These are phyloP conservation scores for Cystobasidium onofrii DNA, from an alignment of 768 basidiomycete species.

Conservation along the genomic window DNA sequence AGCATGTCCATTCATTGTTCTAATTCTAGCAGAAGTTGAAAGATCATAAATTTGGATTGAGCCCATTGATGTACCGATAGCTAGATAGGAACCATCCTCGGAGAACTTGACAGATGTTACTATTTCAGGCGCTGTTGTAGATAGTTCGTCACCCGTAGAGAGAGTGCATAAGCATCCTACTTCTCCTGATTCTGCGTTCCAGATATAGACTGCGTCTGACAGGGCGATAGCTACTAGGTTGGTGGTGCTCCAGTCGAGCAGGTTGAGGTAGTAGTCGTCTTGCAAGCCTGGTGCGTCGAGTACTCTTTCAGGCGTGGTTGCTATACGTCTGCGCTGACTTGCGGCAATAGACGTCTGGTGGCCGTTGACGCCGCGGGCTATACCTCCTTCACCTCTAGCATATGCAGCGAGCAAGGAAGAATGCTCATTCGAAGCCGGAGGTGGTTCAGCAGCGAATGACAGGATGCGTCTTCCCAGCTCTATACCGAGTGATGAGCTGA, in stretches of 20 bases:
- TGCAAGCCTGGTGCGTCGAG: slow-evolving; percentile 76
- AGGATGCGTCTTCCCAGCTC: slow-evolving; percentile 56
- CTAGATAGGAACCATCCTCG: slow-evolving; percentile 58
- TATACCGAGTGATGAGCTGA: slow-evolving; percentile 41
- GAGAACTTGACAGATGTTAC: slow-evolving; percentile 46
- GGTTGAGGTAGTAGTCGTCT: slow-evolving; percentile 95
- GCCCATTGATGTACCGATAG: slow-evolving; percentile 68
- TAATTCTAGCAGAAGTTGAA: slow-evolving; percentile 64
- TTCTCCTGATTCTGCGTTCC: slow-evolving; percentile 80
- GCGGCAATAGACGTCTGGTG: slow-evolving; percentile 55
- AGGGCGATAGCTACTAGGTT: slow-evolving; percentile 87
- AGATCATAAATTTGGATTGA: slow-evolving; percentile 94
- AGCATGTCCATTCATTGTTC: slow-evolving; percentile 84
- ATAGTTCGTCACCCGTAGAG: slow-evolving; percentile 43
- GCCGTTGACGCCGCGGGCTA: neutral
- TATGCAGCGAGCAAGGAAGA: slow-evolving; percentile 68
- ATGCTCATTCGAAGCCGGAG: slow-evolving; percentile 69
- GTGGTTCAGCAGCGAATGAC: slow-evolving; percentile 71
- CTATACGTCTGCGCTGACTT: slow-evolving; percentile 66
- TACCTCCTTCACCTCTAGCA: slow-evolving; percentile 47
- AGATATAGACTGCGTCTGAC: slow-evolving; percentile 77
- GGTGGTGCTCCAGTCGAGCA: slow-evolving; percentile 75
- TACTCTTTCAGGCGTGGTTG: slow-evolving; percentile 81
- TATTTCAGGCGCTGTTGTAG: neutral
- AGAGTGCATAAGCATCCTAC: slow-evolving; percentile 50